Base-by-base conservation (phyloP, 352 stramenopile genomes). In the Thraustochytrium striatum region DNA sequence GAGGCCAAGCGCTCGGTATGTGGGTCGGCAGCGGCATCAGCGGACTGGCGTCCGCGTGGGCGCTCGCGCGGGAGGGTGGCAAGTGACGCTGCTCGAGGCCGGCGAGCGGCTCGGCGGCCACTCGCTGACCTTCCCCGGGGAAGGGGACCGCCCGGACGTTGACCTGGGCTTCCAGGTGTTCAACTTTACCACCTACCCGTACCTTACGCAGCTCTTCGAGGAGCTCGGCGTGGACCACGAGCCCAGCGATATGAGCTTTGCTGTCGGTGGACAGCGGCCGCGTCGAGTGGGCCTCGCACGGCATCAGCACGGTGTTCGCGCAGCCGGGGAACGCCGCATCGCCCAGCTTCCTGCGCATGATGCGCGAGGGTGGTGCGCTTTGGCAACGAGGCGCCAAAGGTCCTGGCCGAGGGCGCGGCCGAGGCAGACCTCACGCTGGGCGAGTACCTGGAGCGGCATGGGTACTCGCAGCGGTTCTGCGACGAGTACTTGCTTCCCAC, bases 111-210 rank as follows among this genome's bases (percentile, higher is more conserved):
- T 82, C 25, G 80, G 80, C 13, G 80, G 80, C 13, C 80, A 83
- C 53, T 79, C 80, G 25, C 32, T 83, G 35, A 83, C 57, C 9
- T 72, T 57, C 47, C 44, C 57, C 16, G 65, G 43, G 21, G 79
- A 82, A 32, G 61, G 39, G 9, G 68, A 83, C 44, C 33, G 69
- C 19, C 55, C 55, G 39, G 16, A 32, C 41, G 69, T 84, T 30
- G 81, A 84, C 57, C 59, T 79, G 9, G 81, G 81, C 5, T 84
- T 84, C 58, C 81, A 84, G 44, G 81, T 84, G 21, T 84, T 81
- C 70, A 84, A 84, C 44, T 47, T 72, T n/a, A 83, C 59, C 28
- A 84, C 81, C 2, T 84, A 84, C 59, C 81, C 81, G 25, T 58
- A 84, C 41, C 16, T 84, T 52, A 73, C 79, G n/a, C 30, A 41